A percentile compares a stretch with the other conserved stretches of the same genome.
These are phyloP conservation scores for Schwanniomyces yamadae DNA, from an alignment of 805 yeast genomes.

Conservation along the genomic window DNA sequence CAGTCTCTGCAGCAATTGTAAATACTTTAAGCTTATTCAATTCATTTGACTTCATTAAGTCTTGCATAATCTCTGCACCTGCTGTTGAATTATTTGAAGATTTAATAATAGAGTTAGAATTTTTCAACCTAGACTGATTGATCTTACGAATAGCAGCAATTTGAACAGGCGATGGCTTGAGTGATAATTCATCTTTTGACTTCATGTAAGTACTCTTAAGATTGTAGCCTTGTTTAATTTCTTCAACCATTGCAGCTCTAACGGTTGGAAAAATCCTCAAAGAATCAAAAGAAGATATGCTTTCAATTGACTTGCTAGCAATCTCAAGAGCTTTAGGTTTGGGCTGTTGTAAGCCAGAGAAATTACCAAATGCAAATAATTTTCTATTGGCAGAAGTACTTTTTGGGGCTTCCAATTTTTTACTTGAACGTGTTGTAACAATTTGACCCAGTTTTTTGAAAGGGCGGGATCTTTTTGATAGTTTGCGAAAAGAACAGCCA, in stretches of 20 bases:
- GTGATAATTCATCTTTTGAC: slow-evolving; percentile 27
- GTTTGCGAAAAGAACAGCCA: too few species aligned
- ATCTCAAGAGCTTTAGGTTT: slow-evolving; percentile 36
- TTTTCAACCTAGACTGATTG: slow-evolving; percentile 41
- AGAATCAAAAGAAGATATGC: slow-evolving; percentile 63
- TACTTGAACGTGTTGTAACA: slow-evolving; percentile 1
- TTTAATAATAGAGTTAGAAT: slow-evolving; percentile 24
- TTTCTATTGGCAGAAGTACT: slow-evolving; percentile 4
- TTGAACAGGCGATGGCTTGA: slow-evolving; percentile 80
- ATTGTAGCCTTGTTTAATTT: slow-evolving; percentile 44
- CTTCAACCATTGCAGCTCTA: slow-evolving; percentile 55
- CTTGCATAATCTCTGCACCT: slow-evolving; percentile 24
- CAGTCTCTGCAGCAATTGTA: slow-evolving; percentile 93
- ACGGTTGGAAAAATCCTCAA: slow-evolving; percentile 67
- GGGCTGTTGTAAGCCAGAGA: slow-evolving; percentile 46
- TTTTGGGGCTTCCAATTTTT: slow-evolving; percentile 7
- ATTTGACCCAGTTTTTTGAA: slow-evolving; percentile 4
- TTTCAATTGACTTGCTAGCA: slow-evolving; percentile 28
- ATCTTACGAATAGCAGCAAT: slow-evolving; percentile 63
- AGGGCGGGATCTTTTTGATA: slow-evolving; percentile 1
- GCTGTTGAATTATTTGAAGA: slow-evolving; percentile 8
- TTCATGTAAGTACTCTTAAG: slow-evolving; percentile 32
- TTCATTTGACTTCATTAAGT: slow-evolving; percentile 29
- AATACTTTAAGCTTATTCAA: slow-evolving; percentile 50
- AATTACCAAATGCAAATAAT: slow-evolving; percentile 42